These are phyloP conservation scores for Scenedesmus sp. DNA, from an alignment of 163 green algal species.

Conservation along the genomic window DNA sequence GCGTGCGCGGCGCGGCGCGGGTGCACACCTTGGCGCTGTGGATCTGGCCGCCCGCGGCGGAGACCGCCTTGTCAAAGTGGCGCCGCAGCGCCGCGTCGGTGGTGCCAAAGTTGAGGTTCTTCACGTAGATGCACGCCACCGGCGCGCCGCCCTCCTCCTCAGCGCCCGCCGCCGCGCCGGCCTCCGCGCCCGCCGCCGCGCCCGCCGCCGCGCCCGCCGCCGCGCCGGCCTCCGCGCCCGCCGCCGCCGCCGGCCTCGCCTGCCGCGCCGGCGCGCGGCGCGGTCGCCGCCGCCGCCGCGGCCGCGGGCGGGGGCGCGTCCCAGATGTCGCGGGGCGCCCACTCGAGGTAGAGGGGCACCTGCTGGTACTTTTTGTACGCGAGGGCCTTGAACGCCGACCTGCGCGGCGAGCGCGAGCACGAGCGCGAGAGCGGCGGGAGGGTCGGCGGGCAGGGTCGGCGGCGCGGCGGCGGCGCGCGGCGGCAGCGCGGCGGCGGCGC, in stretches of 20 bases:
- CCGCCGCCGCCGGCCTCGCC: conserved; percentile 22
- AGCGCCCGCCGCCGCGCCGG: conserved; percentile 34
- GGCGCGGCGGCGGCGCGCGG: too few species aligned
- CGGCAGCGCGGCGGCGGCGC: not conserved
- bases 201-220: conserved; percentile 3
- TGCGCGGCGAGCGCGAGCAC: not conserved
- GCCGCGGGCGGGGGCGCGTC: conserved; percentile 42
- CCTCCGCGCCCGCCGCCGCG: conserved; percentile 6
- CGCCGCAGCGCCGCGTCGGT: conserved; percentile 69
- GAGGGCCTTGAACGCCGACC: conserved; percentile 81
- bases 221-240: conserved; percentile 11
- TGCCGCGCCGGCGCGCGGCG: not conserved
- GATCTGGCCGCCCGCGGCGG: conserved; percentile 55
- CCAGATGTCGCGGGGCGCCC: conserved; percentile 87
- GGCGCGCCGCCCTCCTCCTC: conserved; percentile 50
- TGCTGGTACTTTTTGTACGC: conserved; percentile 96
- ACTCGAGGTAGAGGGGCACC: conserved; percentile 98
- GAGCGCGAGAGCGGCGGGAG: not conserved
- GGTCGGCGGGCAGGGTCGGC: too few species aligned
- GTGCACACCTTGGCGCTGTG: conserved; percentile 64
- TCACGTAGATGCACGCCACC: conserved; percentile 89
- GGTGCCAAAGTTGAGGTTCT: conserved; percentile 92
- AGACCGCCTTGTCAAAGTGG: conserved; percentile 78
- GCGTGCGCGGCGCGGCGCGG: too few species aligned
- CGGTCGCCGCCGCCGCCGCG: not conserved